phyloP scores from a whole-genome alignment of 2,329 filamentous ascomycete species.

The Zelopaecilomyces penicillatus region DNA sequence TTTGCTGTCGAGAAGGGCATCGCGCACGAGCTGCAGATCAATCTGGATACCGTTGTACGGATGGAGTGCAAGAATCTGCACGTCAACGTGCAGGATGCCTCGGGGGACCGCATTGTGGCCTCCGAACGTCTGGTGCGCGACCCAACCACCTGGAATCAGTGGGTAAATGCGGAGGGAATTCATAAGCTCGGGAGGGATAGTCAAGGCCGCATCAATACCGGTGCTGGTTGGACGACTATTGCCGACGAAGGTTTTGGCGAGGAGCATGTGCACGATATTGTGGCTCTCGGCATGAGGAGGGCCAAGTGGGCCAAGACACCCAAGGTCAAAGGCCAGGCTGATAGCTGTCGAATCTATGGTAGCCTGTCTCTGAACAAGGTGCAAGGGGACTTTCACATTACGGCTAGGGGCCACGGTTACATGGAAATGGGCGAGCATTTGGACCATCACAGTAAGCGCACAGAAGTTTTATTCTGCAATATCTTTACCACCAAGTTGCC shows the following conservation, averaged over 20 bases:
- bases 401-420: slow-evolving; percentile 92
- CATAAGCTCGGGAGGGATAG: slow-evolving; percentile 51
- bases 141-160: slow-evolving; percentile 71
- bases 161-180: slow-evolving; percentile 63
- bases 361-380: slow-evolving; percentile 92
- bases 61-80: slow-evolving; percentile 89
- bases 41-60: slow-evolving; percentile 82
- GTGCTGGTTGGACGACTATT: slow-evolving; percentile 45
- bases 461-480: not conserved
- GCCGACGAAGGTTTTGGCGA: slow-evolving; percentile 62
- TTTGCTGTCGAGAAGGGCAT: slow-evolving; percentile 93
- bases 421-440: slow-evolving; percentile 68
- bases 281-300: slow-evolving; percentile 57
- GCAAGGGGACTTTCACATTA: slow-evolving; percentile 97
- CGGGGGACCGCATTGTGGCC: slow-evolving; percentile 84
- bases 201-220: slow-evolving; percentile 46
- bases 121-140: slow-evolving; percentile 66
- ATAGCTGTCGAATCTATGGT: slow-evolving; percentile 84
- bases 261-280: slow-evolving; percentile 86
- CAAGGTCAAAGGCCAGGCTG: slow-evolving; percentile 46
- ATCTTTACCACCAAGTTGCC: not conserved
- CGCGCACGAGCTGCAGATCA: slow-evolving; percentile 81
- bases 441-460: slow-evolving; percentile 63
- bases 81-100: slow-evolving; percentile 93
- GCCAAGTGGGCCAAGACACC: slow-evolving; percentile 72